These are phyloP conservation scores for Toxicodendron radicans DNA, from an alignment of 345 rosid genomes.

Conservation along the genomic window DNA sequence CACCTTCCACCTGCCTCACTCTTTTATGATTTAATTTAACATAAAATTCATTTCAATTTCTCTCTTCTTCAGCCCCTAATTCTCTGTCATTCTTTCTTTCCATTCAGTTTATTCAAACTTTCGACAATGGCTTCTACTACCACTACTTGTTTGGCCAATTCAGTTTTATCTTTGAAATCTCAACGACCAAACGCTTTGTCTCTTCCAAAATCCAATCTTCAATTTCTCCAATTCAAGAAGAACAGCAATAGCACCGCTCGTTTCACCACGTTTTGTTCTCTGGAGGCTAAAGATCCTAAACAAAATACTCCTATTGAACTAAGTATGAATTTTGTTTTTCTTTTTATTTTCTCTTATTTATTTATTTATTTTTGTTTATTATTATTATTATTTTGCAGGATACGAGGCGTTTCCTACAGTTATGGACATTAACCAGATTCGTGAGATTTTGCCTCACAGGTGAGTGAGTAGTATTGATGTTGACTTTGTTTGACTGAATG, in stretches of 20 bases:
- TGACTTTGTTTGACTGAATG: not conserved
- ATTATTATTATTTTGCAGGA: conserved; percentile 29
- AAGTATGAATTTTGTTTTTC: conserved; percentile 26
- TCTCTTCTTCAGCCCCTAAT: not conserved
- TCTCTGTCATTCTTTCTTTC: not conserved
- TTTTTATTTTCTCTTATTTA: not conserved
- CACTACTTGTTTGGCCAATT: conserved; percentile 9
- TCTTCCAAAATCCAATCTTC: not conserved
- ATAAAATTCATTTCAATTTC: too few species aligned
- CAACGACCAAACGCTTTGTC: not conserved
- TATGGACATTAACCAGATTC: conserved; percentile 89
- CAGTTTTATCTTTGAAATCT: conserved; percentile 3
- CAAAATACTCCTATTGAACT: conserved; percentile 46
- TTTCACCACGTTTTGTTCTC: conserved; percentile 34
- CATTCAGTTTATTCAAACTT: too few species aligned
- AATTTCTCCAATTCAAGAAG: not conserved
- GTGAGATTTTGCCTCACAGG: conserved; percentile 92
- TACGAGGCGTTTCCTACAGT: conserved; percentile 74
- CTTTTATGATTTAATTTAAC: too few species aligned
- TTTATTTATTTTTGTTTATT: not conserved
- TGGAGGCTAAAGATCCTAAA: conserved; percentile 34
- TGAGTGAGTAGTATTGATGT: conserved; percentile 8
- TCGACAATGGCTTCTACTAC: conserved; percentile 4
- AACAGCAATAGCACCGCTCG: conserved; percentile 2
- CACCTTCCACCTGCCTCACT: not conserved